A percentile compares a stretch with the other conserved stretches of the same genome.
Conservation (phyloP, 2,329 filamentous ascomycete species). For the Penicillium sp. region DNA sequence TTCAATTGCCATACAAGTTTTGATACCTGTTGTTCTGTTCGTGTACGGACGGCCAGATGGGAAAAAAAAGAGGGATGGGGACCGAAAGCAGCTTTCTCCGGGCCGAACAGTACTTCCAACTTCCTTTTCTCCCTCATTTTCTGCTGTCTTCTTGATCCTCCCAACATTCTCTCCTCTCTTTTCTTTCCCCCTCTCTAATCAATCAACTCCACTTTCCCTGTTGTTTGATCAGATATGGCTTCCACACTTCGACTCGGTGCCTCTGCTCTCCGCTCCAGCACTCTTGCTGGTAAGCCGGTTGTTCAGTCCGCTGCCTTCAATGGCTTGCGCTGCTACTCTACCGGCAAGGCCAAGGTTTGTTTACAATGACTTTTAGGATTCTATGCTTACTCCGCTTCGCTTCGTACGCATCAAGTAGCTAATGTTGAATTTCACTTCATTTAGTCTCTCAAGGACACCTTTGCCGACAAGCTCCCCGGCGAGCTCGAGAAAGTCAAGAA, state of each 20-base stretch:
- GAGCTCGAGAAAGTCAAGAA: constrained; percentile 99
- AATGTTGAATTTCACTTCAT: constrained; percentile 27
- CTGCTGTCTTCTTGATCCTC: constrained; percentile 35
- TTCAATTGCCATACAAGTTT: constrained; percentile 26
- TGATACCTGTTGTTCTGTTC: constrained; percentile 38
- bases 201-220: constrained; percentile 36
- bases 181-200: constrained; percentile 37
- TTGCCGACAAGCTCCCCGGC: constrained; percentile 91
- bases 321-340: constrained; percentile 87
- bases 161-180: background rate
- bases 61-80: constrained; percentile 29
- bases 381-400: too few relatives aligned
- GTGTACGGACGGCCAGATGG: constrained; percentile 35
- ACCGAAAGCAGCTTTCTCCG: constrained; percentile 38
- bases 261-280: constrained; percentile 78
- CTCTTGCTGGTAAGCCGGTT: constrained; percentile 70
- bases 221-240: constrained; percentile 69
- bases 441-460: constrained; percentile 96
- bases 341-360: constrained; percentile 79
- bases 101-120: constrained; percentile 19
- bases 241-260: constrained; percentile 81
- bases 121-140: constrained; percentile 36
- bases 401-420: constrained; percentile 17
- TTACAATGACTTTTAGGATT: too few relatives aligned
- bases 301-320: constrained; percentile 76